Evolutionary conservation across 1,139 yeast genomes (phyloP), one percentile per base, ranked within the genome.

Genomic region (Geotrichum klebahnii): DNA sequence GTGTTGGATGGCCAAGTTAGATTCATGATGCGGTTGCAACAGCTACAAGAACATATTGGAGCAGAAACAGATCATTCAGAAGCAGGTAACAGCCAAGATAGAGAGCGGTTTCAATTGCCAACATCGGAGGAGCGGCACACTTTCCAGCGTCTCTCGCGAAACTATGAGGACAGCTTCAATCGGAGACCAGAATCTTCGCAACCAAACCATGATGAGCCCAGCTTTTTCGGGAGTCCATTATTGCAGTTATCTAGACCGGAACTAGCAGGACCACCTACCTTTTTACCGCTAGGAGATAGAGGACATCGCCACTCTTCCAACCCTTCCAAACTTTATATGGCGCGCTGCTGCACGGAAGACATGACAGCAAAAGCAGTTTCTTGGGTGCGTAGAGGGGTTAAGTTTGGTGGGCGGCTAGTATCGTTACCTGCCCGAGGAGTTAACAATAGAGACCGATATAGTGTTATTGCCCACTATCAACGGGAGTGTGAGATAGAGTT

Each of bases 11-110:
- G 28, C 36, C 44, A 40, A 24, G 44, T 40, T 4, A 33, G 24
- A 28, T 40, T 40, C 16, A 40, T 40, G 44, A 3, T 40, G 28
- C 44, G 19, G 35, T 35, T 40, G 5, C 44, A 40, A 31, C 36
- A 22, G 36, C n/a, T 40, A 3, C 44, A 40, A 26, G 44, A 40
- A 19, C 44, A 40, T 16, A 39, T 39, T 24, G 43, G 34, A 5
- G 22, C 23, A 5, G 34, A 39, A 19, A 8, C 17, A 14, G 29
- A 37, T 5, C 9, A 23, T n/a, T 19, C n/a, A 16, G 41, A 39
- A 19, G 43, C 16, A 28, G 43, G 34, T 10, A 34, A 39, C 34
- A 14, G 10, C 29, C 9, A 10, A 8, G 29, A 26, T 26, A 26
- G 34, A 16, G 43, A 39, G 10, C 43, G 22, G 17, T 39, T 39